These are phyloP conservation scores for Colletotrichum camelliae DNA, from an alignment of 2,329 filamentous ascomycete species.

Conservation along the genomic window DNA sequence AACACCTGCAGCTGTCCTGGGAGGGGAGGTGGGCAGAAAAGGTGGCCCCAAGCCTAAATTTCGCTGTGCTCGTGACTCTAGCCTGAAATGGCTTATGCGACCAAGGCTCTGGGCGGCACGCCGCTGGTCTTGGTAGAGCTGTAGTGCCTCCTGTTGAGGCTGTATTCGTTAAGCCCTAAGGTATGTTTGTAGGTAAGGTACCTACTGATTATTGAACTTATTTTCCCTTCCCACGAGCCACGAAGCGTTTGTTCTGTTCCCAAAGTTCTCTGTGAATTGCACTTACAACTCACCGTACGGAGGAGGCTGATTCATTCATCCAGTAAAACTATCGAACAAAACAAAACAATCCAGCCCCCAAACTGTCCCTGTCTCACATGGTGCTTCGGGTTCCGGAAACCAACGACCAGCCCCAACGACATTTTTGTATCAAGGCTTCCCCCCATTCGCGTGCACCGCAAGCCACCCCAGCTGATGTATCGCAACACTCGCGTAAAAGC, in stretches of 20 bases:
- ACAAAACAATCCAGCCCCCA: slow-evolving; percentile 8
- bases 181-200: neutral
- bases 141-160: neutral
- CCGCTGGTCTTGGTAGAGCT: neutral
- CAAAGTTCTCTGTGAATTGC: neutral
- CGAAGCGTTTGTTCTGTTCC: neutral
- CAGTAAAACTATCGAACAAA: neutral
- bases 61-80: slow-evolving; percentile 21
- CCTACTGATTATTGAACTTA: neutral
- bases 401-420: neutral
- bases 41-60: neutral
- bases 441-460: neutral
- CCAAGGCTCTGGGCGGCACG: slow-evolving; percentile 15
- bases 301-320: neutral
- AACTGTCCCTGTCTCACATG: slow-evolving; percentile 16
- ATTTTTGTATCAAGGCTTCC: neutral
- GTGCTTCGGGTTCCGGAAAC: neutral
- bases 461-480: neutral
- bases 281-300: neutral
- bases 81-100: slow-evolving; percentile 15
- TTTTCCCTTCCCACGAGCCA: neutral
- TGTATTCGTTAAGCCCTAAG: neutral
- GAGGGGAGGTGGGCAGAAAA: neutral
- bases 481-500: neutral
- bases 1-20: neutral